Evolutionary conservation across 306 rosid species (phyloP).

Genomic region (Casuarina cunninghamiana): DNA sequence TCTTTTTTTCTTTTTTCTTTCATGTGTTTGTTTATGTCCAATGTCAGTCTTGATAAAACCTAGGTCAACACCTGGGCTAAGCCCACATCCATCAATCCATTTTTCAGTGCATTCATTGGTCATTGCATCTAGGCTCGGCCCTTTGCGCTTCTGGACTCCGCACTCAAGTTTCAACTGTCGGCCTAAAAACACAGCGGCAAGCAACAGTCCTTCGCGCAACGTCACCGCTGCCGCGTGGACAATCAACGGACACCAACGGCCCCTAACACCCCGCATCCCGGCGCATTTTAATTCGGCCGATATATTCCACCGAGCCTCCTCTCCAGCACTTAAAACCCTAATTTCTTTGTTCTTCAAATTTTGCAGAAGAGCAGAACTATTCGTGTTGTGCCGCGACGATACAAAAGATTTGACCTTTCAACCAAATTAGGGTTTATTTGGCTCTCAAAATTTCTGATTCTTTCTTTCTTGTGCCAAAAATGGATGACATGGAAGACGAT

Average conservation of each 20-base stretch:
- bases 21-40: too few species aligned
- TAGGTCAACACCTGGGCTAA: neutral
- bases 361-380: neutral
- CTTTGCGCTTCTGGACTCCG: neutral
- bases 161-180: neutral
- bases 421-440: conserved; percentile 15
- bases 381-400: neutral
- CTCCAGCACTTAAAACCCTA: neutral
- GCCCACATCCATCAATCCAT: neutral
- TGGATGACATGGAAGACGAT: conserved; percentile 64
- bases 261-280: neutral
- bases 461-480: neutral
- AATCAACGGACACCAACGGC: neutral
- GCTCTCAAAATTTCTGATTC: neutral
- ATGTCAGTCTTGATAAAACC: too few species aligned
- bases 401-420: neutral
- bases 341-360: neutral
- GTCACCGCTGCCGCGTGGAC: neutral
- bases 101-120: neutral
- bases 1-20: too few species aligned
- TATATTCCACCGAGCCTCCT: neutral
- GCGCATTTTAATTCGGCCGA: conserved; percentile 1
- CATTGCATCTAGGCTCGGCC: neutral
- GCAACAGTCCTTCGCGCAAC: neutral
- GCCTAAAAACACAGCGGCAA: neutral